Evolutionary conservation across 352 stramenopile species (phyloP).

Genomic region (Pythium utonaiense): DNA sequence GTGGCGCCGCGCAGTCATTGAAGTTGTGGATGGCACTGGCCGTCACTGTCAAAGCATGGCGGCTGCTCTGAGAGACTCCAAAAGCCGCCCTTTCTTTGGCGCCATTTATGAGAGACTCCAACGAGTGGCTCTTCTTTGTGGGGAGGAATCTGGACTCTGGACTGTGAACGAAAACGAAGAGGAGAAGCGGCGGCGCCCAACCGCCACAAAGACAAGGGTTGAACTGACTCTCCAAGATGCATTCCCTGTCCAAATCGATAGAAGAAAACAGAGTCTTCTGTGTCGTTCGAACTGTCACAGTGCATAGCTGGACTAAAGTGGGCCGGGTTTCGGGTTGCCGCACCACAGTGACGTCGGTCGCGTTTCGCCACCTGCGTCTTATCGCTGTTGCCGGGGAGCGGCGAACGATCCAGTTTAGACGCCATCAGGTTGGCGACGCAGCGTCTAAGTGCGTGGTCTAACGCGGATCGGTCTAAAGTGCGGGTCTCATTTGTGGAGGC

Average conservation of each 20-base stretch:
- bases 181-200: too few relatives aligned
- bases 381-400: neutral
- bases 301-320: neutral
- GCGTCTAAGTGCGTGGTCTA: constrained; percentile 18
- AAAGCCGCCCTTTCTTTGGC: neutral
- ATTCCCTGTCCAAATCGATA: neutral
- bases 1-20: neutral
- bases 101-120: constrained; percentile 3
- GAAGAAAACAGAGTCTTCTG: neutral
- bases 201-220: constrained; percentile 10
- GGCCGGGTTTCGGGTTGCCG: constrained; percentile 10
- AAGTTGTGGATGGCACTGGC: neutral
- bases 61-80: constrained; percentile 2
- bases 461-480: neutral
- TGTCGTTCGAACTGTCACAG: neutral
- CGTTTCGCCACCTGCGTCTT: constrained; percentile 10
- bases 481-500: constrained; percentile 6
- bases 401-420: constrained; percentile 11
- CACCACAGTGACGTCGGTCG: constrained; percentile 6
- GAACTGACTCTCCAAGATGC: neutral
- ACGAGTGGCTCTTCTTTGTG: neutral
- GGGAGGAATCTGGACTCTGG: neutral
- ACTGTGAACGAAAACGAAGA: constrained; percentile 13
- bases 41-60: neutral
- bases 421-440: constrained; percentile 2